phyloP scores from a whole-genome alignment of 345 rosid genomes.

The Alliaria petiolata region DNA sequence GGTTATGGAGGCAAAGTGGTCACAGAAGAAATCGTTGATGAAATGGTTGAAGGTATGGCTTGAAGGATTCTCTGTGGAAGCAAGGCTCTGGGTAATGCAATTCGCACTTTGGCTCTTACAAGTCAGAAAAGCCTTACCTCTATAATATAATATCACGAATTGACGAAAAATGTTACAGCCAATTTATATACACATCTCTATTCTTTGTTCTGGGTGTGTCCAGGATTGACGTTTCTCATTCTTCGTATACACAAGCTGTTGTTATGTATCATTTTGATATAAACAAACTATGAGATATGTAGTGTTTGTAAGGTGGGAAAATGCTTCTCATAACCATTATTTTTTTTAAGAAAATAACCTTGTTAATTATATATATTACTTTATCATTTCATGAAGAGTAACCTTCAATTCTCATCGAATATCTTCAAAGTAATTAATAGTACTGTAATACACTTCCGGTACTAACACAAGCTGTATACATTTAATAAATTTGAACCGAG shows the following conservation, averaged over 20 bases:
- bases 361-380: too few species aligned
- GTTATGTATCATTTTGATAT: too few species aligned
- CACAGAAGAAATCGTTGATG: constrained; percentile 52
- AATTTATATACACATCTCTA: not conserved
- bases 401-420: not conserved
- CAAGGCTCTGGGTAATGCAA: constrained; percentile 64
- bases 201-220: constrained; percentile 18
- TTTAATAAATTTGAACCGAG: too few species aligned
- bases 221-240: constrained; percentile 16
- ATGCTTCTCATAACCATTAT: not conserved
- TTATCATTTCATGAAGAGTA: too few species aligned
- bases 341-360: too few species aligned
- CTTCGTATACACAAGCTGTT: constrained; percentile 17
- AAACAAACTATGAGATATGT: too few species aligned
- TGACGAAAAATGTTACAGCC: not conserved
- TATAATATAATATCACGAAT: constrained; percentile 13
- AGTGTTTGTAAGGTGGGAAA: too few species aligned
- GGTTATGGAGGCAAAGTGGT: constrained; percentile 69
- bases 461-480: too few species aligned
- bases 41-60: constrained; percentile 48
- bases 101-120: constrained; percentile 63
- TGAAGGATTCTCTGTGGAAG: constrained; percentile 60
- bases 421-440: not conserved
- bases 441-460: not conserved
- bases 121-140: constrained; percentile 50